Conservation (phyloP, 176 grass and related monocot species). For the Saccharum officinarum region DNA sequence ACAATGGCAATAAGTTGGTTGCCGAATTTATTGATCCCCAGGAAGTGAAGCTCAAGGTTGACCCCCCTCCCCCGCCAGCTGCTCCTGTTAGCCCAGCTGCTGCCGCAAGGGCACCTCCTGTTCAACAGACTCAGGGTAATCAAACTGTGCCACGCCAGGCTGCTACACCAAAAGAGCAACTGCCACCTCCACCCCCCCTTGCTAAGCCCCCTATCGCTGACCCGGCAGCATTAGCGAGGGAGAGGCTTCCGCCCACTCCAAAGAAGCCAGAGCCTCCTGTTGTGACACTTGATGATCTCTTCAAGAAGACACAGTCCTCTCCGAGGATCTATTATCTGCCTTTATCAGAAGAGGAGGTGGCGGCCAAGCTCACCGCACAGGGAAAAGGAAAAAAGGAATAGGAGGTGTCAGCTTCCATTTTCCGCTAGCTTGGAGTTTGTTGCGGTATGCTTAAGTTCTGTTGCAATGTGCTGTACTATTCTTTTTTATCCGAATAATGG, state of each 20-base stretch:
- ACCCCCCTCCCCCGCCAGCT: slow-evolving; percentile 39
- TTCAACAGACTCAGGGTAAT: slow-evolving; percentile 53
- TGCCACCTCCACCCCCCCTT: slow-evolving; percentile 56
- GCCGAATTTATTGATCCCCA: slow-evolving; percentile 94
- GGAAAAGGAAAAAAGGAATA: slow-evolving; percentile 55
- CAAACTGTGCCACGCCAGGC: slow-evolving; percentile 41
- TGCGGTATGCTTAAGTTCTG: slow-evolving; percentile 16
- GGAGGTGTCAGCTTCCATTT: background rate
- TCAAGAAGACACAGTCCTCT: slow-evolving; percentile 81
- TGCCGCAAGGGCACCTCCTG: slow-evolving; percentile 26
- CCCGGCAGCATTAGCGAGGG: slow-evolving; percentile 19
- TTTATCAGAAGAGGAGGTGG: slow-evolving; percentile 88
- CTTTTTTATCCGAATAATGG: background rate
- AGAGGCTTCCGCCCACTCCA: slow-evolving; percentile 64
- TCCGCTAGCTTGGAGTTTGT: background rate
- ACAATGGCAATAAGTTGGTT: slow-evolving; percentile 82
- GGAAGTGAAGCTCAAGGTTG: slow-evolving; percentile 75
- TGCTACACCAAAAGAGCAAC: slow-evolving; percentile 54
- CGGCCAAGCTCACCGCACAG: slow-evolving; percentile 63
- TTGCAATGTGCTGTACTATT: background rate
- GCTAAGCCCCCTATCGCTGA: slow-evolving; percentile 36
- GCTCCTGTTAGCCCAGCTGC: slow-evolving; percentile 53
- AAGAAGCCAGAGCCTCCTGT: slow-evolving; percentile 81
- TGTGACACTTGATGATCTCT: slow-evolving; percentile 93
- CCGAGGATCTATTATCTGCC: slow-evolving; percentile 96